Evolutionary conservation across 2,329 filamentous ascomycete genomes (phyloP).

Genomic region (Dothiorella sarmentorum): DNA sequence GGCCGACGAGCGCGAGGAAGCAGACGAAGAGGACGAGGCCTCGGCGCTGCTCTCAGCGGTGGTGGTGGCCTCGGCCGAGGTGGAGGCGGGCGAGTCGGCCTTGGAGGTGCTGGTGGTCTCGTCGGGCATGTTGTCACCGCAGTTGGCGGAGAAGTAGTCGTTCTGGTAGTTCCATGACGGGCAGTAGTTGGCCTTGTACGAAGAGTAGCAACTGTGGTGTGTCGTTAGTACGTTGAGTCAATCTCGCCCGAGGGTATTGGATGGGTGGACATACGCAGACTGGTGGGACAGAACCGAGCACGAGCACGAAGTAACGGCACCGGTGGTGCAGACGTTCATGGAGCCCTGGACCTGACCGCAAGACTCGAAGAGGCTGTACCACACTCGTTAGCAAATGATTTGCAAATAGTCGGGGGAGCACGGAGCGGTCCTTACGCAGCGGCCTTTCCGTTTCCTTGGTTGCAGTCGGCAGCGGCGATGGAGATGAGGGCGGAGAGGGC

Average conservation of each 20-base stretch:
- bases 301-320: constrained; percentile 9
- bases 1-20: background rate
- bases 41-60: background rate
- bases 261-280: background rate
- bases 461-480: background rate
- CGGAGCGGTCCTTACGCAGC: background rate
- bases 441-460: background rate
- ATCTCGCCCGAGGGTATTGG: background rate
- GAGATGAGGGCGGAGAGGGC: background rate
- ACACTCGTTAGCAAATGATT: background rate
- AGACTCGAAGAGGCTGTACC: background rate
- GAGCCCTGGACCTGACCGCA: constrained; percentile 13
- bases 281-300: constrained; percentile 5
- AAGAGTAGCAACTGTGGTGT: background rate
- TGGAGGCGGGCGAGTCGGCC: constrained; percentile 1
- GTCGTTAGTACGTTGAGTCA: background rate
- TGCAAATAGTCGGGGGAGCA: background rate
- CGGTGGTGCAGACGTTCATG: constrained; percentile 17
- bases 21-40: background rate
- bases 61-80: constrained; percentile 4
- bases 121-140: background rate
- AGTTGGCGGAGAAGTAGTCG: constrained; percentile 14
- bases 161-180: background rate
- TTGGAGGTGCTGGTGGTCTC: background rate
- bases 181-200: constrained; percentile 9